Conservation (phyloP, 176 grass and related monocot species). For the Puya raimondii region DNA sequence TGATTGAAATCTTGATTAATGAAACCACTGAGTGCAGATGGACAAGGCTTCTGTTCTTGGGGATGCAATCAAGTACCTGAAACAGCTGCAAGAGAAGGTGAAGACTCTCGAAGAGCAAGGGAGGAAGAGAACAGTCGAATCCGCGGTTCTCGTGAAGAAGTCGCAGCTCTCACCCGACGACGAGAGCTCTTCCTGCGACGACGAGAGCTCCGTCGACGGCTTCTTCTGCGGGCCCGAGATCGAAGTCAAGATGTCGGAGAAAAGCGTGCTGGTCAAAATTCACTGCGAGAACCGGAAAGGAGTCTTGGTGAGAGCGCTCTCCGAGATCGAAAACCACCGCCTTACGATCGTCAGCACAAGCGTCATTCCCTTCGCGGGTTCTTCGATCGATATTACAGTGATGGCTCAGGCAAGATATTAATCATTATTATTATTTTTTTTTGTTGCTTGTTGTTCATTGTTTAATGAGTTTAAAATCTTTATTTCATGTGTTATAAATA, state of each 20-base stretch:
- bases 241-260: constrained; percentile 65
- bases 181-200: constrained; percentile 49
- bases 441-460: not conserved
- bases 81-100: constrained; percentile 80
- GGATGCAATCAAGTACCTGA: constrained; percentile 97
- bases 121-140: constrained; percentile 55
- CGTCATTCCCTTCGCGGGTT: constrained; percentile 67
- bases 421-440: not conserved
- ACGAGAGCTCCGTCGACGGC: constrained; percentile 40
- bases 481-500: constrained; percentile 8
- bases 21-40: constrained; percentile 37
- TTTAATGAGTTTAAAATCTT: constrained; percentile 1
- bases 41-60: constrained; percentile 98
- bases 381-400: constrained; percentile 75
- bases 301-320: constrained; percentile 45
- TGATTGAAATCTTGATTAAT: too few relatives aligned
- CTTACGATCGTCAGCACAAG: constrained; percentile 79
- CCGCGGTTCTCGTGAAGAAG: constrained; percentile 77
- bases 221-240: constrained; percentile 51
- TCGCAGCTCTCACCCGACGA: constrained; percentile 48
- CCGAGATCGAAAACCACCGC: constrained; percentile 52
- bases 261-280: constrained; percentile 64
- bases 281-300: constrained; percentile 89
- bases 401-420: constrained; percentile 49
- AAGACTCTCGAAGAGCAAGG: constrained; percentile 50